Base-by-base conservation (phyloP, 2,329 filamentous ascomycete species). In the Exophiala phaeomuriformis region DNA sequence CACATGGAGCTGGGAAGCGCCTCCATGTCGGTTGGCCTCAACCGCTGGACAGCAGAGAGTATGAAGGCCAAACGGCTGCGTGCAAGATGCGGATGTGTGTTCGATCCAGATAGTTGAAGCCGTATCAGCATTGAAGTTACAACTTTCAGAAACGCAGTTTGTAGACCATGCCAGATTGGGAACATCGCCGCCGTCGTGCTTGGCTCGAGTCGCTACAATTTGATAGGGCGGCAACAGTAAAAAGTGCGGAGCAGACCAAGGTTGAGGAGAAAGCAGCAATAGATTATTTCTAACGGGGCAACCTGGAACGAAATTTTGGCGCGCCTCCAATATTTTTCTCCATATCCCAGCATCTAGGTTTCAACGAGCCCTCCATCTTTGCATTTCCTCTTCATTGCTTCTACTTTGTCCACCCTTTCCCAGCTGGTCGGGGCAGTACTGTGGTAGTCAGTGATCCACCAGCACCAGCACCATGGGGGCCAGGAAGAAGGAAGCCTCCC, bases 401-500 rank as follows among this genome's bases (percentile, higher is more conserved):
- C 1, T 28, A 5, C 39, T 10, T 27, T 28, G 39, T 1, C 39
- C 28, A 9, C 6, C 19, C 4, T 39, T 12, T 28, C 19, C 19
- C 19, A 19, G 19, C 19, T 19, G 19, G 19, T 19, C 2, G 19
- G 19, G 19, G 19, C 19, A 19, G 19, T 19, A 19, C 19, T 19
- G 19, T 19, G 19, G 19, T 19, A 19, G 19, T 19, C 19, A 19
- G 19, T 36, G 5, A 45, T 7, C 4, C 3, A 32, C n/a, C 12
- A 5, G 19, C 3, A 32, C n/a, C 12, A 5, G 19, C 44, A 47
- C 40, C 9, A 95, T 95, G 90, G 90, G 90, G 73, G 86, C 84
- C 65, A 85, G 82, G 66, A 97, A 97, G 79, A 96, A 96, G 73
- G 91, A 97, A 74, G 83, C 83, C 61, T 80, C 76, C 70, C 84